A percentile compares a stretch with the other conserved stretches of the same genome.
These are phyloP conservation scores for Leccinum variicolor DNA, from an alignment of 768 basidiomycete species.

Conservation along the genomic window DNA sequence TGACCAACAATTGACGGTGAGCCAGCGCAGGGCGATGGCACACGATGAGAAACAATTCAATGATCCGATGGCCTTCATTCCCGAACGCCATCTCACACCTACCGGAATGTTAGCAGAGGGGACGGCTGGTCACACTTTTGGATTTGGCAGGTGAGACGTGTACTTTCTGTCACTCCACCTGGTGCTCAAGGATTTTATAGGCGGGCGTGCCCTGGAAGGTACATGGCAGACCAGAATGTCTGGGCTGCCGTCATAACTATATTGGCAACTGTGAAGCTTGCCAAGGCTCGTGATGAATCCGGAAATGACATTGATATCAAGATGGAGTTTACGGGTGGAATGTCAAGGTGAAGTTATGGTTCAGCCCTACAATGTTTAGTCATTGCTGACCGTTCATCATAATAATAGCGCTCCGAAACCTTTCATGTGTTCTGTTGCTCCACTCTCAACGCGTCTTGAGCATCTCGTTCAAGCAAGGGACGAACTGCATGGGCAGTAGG, in stretches of 20 bases:
- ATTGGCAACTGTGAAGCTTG: slow-evolving; percentile 27
- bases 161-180: background rate
- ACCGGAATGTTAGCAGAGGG: slow-evolving; percentile 11
- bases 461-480: slow-evolving; percentile 10
- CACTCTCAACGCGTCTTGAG: slow-evolving; percentile 10
- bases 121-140: slow-evolving; percentile 2
- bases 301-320: slow-evolving; percentile 30
- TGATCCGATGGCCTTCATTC: slow-evolving; percentile 51
- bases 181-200: slow-evolving; percentile 9
- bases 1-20: background rate
- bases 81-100: slow-evolving; percentile 49
- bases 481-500: background rate
- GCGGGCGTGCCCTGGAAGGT: slow-evolving; percentile 32
- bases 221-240: slow-evolving; percentile 32
- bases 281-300: slow-evolving; percentile 23
- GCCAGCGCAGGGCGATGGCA: slow-evolving; percentile 37
- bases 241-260: slow-evolving; percentile 33
- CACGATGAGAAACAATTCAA: slow-evolving; percentile 51
- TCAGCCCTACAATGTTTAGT: no score
- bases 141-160: slow-evolving; percentile 27
- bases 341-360: slow-evolving; percentile 11
- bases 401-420: slow-evolving; percentile 19
- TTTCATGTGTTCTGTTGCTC: slow-evolving; percentile 19
- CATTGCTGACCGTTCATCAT: background rate
- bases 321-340: slow-evolving; percentile 21